phyloP scores from a whole-genome alignment of 345 rosid species.

The Lepidium africanum region DNA sequence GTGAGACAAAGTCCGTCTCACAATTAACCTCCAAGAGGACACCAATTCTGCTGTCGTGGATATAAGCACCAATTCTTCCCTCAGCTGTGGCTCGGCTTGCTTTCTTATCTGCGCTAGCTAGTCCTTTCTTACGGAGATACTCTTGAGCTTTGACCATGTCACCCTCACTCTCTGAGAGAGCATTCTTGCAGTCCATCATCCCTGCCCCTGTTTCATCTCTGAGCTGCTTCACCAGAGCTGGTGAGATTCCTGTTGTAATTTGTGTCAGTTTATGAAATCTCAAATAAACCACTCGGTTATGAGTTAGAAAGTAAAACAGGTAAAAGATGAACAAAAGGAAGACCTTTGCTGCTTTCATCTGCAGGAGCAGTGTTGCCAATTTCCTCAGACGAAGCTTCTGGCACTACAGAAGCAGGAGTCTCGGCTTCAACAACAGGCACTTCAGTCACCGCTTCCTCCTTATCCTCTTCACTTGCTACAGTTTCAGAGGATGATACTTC shows the following conservation, averaged over 20 bases:
- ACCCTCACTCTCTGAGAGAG: constrained; percentile 73
- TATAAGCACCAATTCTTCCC: constrained; percentile 90
- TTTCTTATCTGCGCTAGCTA: constrained; percentile 93
- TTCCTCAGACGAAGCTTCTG: constrained; percentile 31
- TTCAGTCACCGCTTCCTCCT: constrained; percentile 38
- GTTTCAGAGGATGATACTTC: constrained; percentile 31
- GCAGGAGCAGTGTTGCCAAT: constrained; percentile 28
- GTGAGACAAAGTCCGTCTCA: constrained; percentile 94
- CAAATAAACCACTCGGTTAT: background rate
- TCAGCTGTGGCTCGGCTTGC: constrained; percentile 87
- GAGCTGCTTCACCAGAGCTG: constrained; percentile 88
- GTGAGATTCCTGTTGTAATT: constrained; percentile 52
- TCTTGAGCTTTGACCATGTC: constrained; percentile 86
- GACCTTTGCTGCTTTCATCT: constrained; percentile 45
- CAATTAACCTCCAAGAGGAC: constrained; percentile 89
- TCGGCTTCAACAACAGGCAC: constrained; percentile 28
- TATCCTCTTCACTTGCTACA: constrained; percentile 33
- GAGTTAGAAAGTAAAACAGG: constrained; percentile 3
- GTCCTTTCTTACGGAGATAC: constrained; percentile 86
- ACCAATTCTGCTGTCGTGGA: constrained; percentile 94
- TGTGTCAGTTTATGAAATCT: background rate
- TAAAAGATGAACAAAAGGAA: background rate
- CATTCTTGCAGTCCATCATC: constrained; percentile 99
- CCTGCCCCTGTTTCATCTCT: constrained; percentile 98
- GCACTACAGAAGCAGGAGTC: constrained; percentile 19